Evolutionary conservation across 2,329 filamentous ascomycete species (phyloP), one percentile per base, ranked within the genome.

Genomic region (Fusarium aywerte): DNA sequence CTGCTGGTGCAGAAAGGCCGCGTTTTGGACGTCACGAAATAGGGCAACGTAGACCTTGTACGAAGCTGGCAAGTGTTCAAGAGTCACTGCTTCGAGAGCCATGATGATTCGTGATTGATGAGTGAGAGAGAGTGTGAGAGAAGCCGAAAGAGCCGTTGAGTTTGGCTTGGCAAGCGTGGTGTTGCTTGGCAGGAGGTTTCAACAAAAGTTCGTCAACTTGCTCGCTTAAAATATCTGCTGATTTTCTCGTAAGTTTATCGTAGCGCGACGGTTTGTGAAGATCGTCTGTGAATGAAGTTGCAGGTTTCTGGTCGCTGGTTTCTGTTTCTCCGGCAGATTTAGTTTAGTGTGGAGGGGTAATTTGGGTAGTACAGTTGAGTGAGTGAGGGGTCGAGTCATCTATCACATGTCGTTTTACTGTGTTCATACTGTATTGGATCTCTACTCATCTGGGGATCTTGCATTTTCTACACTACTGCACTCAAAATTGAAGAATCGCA

Each of bases 1-100:
- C 80, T 97, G 94, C 70, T 90, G 84, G 51, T 93, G 90, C 40
- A 99, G 83, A 74, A 90, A 93, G 1, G 86, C 79, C 12, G 93
- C 86, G 77, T 99, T 99, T 64, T 85, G 77, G 57, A 98, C 87
- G 76, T 92, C 82, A 21, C 83, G 85, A 81, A 96, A 97, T 31
- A 97, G 81, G 40, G 88, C 89, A 48, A 92, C 80, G 77, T 96
- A 89, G 29, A 97, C 82, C 8, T 86, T 84, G 76, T 93, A 83
- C 27, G 83, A 82, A 8, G 82, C 74, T 2, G 92, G 91, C 40
- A 96, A 81, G 77, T 97, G 93, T 62, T 96, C 89, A 32, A 98
- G 84, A 40, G 82, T 75, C 57, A 97, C 80, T 4, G 86, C 89
- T 79, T 93, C 88, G 73, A 95, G 76, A 45, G 80, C 75, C 82